Conservation (phyloP, 352 stramenopile species). For the Blastocystis sp. region DNA sequence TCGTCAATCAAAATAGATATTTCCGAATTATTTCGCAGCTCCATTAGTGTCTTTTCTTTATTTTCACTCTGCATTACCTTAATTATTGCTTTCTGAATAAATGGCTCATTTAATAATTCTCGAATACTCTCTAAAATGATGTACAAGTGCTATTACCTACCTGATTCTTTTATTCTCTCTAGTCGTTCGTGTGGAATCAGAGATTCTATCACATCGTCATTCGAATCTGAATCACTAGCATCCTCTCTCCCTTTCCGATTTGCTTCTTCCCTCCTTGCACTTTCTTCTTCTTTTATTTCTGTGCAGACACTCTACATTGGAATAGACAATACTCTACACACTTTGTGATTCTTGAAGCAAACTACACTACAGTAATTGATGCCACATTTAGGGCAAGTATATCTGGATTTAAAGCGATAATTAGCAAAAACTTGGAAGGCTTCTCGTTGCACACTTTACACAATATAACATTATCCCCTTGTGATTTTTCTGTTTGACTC, state of each 20-base stretch:
- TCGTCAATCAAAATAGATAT: slow-evolving; percentile 46
- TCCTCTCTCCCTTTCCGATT: neutral
- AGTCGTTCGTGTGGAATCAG: slow-evolving; percentile 6
- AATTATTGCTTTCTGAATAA: slow-evolving; percentile 10
- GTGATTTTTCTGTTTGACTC: neutral
- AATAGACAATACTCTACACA: neutral
- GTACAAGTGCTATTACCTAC: neutral
- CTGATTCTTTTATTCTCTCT: neutral
- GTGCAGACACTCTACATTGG: neutral
- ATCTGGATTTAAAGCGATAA: neutral
- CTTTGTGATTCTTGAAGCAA: slow-evolving; percentile 50
- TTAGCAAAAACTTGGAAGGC: neutral
- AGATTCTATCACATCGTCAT: neutral
- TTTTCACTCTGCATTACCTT: slow-evolving; percentile 15
- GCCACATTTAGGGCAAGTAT: slow-evolving; percentile 8
- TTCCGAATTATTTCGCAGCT: slow-evolving; percentile 21
- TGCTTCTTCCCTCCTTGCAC: neutral
- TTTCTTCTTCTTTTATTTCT: neutral
- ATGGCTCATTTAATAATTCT: slow-evolving; percentile 40
- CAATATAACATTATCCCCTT: neutral
- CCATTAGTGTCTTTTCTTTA: slow-evolving; percentile 28
- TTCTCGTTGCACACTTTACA: slow-evolving; percentile 1
- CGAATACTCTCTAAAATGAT: neutral
- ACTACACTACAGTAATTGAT: slow-evolving; percentile 19
- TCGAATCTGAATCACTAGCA: neutral